phyloP scores from a whole-genome alignment of 176 grass and related monocot genomes.

The Olyra latifolia region DNA sequence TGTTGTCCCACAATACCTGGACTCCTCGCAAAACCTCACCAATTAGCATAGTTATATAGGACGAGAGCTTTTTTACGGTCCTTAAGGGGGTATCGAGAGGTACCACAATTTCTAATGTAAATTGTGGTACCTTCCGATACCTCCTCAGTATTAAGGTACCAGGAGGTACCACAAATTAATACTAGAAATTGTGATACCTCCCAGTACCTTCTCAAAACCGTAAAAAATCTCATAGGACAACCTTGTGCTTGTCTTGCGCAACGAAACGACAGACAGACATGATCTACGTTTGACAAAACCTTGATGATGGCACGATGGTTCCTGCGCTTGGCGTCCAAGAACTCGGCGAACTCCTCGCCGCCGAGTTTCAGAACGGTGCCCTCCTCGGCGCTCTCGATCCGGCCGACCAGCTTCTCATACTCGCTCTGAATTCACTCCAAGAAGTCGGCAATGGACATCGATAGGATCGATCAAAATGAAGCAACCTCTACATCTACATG shows the following conservation, averaged over 20 bases:
- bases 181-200: too few relatives aligned
- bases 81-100: too few relatives aligned
- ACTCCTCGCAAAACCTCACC: not conserved
- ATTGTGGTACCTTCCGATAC: too few relatives aligned
- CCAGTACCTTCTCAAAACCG: too few relatives aligned
- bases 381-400: slow-evolving; percentile 48
- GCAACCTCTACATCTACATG: not conserved
- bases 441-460: not conserved
- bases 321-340: slow-evolving; percentile 24
- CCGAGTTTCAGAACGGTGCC: not conserved
- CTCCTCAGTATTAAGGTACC: too few relatives aligned
- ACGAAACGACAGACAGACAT: not conserved
- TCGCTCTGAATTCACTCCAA: slow-evolving; percentile 20
- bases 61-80: too few relatives aligned
- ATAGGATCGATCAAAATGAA: too few relatives aligned
- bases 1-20: slow-evolving; percentile 52
- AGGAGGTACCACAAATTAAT: too few relatives aligned
- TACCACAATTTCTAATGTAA: too few relatives aligned
- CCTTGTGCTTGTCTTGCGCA: too few relatives aligned
- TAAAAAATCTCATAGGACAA: too few relatives aligned
- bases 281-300: slow-evolving; percentile 20
- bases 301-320: slow-evolving; percentile 54
- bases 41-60: too few relatives aligned
- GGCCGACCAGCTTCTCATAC: slow-evolving; percentile 41
- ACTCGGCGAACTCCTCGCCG: slow-evolving; percentile 35